Percentiles rank a stretch among this genome's conserved stretches.
phyloP scores from a whole-genome alignment of 805 yeast species.

The Nakazawaea wickerhamii region DNA sequence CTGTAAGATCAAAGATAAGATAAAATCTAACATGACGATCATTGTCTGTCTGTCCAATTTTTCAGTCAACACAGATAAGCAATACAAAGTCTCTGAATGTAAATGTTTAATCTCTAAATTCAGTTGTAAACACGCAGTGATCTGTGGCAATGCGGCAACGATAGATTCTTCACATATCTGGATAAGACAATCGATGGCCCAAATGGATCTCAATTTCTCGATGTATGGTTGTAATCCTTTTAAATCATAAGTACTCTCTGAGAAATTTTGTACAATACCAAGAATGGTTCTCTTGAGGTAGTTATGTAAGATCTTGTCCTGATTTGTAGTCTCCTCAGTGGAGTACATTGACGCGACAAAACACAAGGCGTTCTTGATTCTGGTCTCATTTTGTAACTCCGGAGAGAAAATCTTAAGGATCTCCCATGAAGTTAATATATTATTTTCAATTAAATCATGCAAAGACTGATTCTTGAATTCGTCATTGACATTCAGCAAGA shows the following conservation, averaged over 20 bases:
- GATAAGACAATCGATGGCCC: constrained; percentile 68
- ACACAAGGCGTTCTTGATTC: constrained; percentile 38
- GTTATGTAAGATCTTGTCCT: constrained; percentile 28
- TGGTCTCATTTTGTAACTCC: constrained; percentile 19
- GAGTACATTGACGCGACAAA: constrained; percentile 19
- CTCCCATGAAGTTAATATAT: constrained; percentile 39
- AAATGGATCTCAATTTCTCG: constrained; percentile 64
- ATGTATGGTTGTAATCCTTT: constrained; percentile 67
- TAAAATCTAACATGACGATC: constrained; percentile 63
- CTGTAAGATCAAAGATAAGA: constrained; percentile 69
- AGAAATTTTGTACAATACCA: constrained; percentile 72
- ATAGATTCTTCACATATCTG: constrained; percentile 47
- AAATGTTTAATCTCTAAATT: constrained; percentile 61
- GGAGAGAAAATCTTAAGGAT: constrained; percentile 37
- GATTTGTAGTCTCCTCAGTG: constrained; percentile 21
- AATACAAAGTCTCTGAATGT: constrained; percentile 54
- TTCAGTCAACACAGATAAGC: constrained; percentile 61
- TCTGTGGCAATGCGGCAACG: constrained; percentile 72
- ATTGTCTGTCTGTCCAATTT: constrained; percentile 53
- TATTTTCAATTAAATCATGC: constrained; percentile 30
- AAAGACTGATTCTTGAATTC: constrained; percentile 30
- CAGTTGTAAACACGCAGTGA: constrained; percentile 79
- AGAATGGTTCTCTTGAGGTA: constrained; percentile 56
- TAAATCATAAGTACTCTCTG: constrained; percentile 71
- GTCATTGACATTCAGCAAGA: constrained; percentile 49